phyloP scores from a whole-genome alignment of 306 rosid genomes.

The Rubus parviflorus region DNA sequence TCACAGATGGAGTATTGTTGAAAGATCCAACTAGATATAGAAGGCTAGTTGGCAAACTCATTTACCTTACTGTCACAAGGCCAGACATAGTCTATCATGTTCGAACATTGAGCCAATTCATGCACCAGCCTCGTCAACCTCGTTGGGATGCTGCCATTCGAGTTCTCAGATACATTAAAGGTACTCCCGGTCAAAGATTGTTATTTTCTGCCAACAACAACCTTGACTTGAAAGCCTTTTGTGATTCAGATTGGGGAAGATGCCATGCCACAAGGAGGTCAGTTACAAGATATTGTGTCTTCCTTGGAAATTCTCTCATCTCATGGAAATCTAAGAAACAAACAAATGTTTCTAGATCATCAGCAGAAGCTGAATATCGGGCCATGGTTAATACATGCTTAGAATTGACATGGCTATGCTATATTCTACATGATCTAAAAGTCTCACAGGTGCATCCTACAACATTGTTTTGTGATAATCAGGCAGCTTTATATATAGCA shows the following conservation, averaged over 20 bases:
- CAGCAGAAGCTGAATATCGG: too few species aligned
- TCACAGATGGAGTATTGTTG: not conserved
- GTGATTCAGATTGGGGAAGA: conserved; percentile 4
- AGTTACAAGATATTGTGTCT: not conserved
- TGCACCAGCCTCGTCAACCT: conserved; percentile 3
- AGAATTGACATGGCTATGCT: conserved; percentile 3
- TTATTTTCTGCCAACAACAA: not conserved
- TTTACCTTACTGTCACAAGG: conserved; percentile 10
- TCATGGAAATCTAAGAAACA: not conserved
- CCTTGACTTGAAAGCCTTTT: not conserved
- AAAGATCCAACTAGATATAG: conserved; percentile 7
- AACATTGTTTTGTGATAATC: not conserved
- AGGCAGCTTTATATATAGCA: not conserved
- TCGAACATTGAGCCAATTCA: not conserved
- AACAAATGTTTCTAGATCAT: too few species aligned
- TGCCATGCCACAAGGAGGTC: conserved; percentile 1
- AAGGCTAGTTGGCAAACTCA: not conserved
- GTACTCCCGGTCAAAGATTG: not conserved
- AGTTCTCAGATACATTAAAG: not conserved
- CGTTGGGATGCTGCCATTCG: not conserved
- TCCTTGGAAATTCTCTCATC: not conserved
- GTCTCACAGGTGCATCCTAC: not conserved
- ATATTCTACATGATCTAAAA: conserved; percentile 2
- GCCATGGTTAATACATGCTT: not conserved
- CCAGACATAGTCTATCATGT: not conserved